Base-by-base conservation (phyloP, 805 yeast species). In the Pichia kluyveri region DNA sequence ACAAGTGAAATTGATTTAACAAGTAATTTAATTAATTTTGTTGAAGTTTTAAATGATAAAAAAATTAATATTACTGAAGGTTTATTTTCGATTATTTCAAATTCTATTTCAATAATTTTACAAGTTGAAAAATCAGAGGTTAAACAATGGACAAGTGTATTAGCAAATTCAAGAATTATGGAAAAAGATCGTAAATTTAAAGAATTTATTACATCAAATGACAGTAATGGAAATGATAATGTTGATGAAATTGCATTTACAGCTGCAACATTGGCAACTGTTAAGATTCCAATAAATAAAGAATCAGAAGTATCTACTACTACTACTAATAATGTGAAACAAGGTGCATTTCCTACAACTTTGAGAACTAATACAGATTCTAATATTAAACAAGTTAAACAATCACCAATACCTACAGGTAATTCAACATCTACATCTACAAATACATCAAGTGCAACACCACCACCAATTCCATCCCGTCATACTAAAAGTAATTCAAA, bases 61-160 rank as follows among this genome's bases (percentile, higher is more conserved):
- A 41, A 38, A 8, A n/a, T 27, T 9, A 58, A 61, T 2, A 60
- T 67, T 45, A 72, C 71, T 2, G 65, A 72, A 2, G 78, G 80
- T 0, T 56, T 67, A 14, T 80, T 83, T 67, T 83, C 80, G 1
- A 72, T 83, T 34, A 74, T 72, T 51, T 79, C 86, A 0, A 68
- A 69, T n/a, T 68, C 63, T 30, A 68, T 76, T 14, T 72, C 86
- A 0, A 75, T 81, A 54, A 69, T 76, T 5, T 76, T 80, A 60
- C 82, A 79, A 54, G 78, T 75, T 11, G 76, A 76, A 39, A 73
- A 71, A 47, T 62, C 59, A 38, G 83, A 77, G 37, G 67, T 78
- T 0, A 64, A 70, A 14, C 58, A 67, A 18, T 84, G 91, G 91
- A 75, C 86, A 1, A 71, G 69, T 37, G 60, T 75, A 0, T 61